phyloP scores from a whole-genome alignment of 345 rosid species.

The Lepidium didymum region DNA sequence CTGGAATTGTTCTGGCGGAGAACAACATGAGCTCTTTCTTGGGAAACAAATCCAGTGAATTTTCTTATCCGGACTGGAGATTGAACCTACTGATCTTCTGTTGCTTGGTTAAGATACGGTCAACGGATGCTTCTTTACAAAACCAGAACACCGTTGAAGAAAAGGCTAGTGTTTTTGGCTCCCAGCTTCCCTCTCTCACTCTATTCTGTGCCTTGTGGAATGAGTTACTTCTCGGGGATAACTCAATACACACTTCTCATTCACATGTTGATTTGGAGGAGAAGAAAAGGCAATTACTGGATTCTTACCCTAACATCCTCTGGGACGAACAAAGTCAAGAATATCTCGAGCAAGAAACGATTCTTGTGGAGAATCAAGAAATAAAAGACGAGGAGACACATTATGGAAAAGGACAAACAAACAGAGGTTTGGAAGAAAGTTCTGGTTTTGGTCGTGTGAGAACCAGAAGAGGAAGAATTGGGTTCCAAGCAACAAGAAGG shows the following conservation, averaged over 20 bases:
- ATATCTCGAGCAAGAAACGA: constrained; percentile 1
- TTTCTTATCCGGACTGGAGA: constrained; percentile 48
- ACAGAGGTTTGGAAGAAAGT: not conserved
- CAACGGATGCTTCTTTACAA: constrained; percentile 29
- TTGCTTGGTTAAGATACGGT: constrained; percentile 47
- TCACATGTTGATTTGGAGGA: constrained; percentile 2
- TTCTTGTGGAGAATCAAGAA: not conserved
- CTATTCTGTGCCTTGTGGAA: constrained; percentile 41
- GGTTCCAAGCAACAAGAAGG: constrained; percentile 13
- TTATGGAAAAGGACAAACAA: not conserved
- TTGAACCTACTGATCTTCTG: constrained; percentile 49
- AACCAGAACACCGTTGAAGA: constrained; percentile 27
- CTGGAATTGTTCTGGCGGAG: constrained; percentile 51
- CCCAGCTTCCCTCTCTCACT: constrained; percentile 28
- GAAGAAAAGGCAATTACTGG: constrained; percentile 2
- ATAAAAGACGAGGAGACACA: not conserved
- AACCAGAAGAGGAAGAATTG: constrained; percentile 15
- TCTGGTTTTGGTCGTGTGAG: not conserved
- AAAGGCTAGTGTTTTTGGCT: constrained; percentile 27
- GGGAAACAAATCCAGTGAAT: constrained; percentile 25
- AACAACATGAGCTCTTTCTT: constrained; percentile 32
- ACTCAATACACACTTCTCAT: constrained; percentile 21
- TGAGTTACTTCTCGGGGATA: constrained; percentile 34
- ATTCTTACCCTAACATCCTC: not conserved
- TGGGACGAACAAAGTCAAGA: constrained; percentile 12